phyloP scores from a whole-genome alignment of 495 filamentous ascomycete genomes.

The Podospora appendiculata region DNA sequence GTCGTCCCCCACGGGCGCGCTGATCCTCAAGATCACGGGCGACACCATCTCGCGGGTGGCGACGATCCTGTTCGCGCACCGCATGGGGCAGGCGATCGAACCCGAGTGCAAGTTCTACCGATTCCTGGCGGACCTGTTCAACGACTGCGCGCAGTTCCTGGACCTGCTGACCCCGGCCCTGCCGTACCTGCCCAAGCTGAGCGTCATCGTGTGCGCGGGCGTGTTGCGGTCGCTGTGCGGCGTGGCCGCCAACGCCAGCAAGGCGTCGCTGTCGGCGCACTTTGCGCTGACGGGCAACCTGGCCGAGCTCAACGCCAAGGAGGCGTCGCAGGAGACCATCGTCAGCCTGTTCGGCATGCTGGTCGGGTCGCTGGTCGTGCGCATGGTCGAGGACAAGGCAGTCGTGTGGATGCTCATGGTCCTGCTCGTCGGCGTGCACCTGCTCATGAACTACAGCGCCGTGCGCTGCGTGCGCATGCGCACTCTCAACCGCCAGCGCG shows the following conservation, averaged over 20 bases:
- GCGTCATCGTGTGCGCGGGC: conserved; percentile 66
- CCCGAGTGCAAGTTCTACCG: conserved; percentile 94
- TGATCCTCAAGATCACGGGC: conserved; percentile 80
- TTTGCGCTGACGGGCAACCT: conserved; percentile 86
- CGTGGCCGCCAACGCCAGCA: conserved; percentile 80
- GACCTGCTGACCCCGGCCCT: conserved; percentile 81
- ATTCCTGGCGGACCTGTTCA: conserved; percentile 84
- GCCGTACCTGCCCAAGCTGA: conserved; percentile 57
- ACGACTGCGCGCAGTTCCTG: conserved; percentile 82
- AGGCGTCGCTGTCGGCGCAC: conserved; percentile 85
- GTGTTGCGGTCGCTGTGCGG: conserved; percentile 78
- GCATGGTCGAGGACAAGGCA: conserved; percentile 57
- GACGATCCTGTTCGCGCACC: conserved; percentile 86
- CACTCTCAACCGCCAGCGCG: conserved; percentile 81
- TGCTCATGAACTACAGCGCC: conserved; percentile 76
- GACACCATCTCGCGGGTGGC: conserved; percentile 78
- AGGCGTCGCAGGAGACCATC: conserved; percentile 92
- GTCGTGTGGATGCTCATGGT: conserved; percentile 74
- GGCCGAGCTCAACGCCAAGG: conserved; percentile 90
- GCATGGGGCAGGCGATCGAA: conserved; percentile 78
- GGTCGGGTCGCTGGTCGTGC: conserved; percentile 73
- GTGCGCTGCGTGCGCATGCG: conserved; percentile 77
- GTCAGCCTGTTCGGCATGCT: conserved; percentile 89
- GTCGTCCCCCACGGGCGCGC: conserved; percentile 77
- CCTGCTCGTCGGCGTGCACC: conserved; percentile 62